Conservation (phyloP, 2,329 filamentous ascomycete species). For the Epichloe hybrida region DNA sequence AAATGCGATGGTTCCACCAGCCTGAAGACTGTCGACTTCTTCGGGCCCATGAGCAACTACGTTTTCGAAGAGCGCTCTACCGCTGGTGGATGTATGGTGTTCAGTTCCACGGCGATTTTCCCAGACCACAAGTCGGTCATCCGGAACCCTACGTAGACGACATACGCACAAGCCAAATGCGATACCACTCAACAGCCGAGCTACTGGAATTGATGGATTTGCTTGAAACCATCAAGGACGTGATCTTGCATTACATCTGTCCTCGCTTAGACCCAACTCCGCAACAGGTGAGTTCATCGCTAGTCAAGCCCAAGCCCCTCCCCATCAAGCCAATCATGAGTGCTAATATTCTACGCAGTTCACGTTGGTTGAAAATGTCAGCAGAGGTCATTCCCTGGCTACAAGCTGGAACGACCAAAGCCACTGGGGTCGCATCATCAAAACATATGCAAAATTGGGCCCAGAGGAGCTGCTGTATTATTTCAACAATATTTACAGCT, state of each 20-base stretch:
- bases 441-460: conserved; percentile 35
- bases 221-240: conserved; percentile 29
- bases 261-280: conserved; percentile 28
- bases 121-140: conserved; percentile 22
- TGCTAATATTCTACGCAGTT: conserved; percentile 7
- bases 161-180: conserved; percentile 28
- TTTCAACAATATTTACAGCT: conserved; percentile 32
- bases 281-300: conserved; percentile 17
- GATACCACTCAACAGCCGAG: conserved; percentile 29
- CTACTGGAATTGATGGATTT: conserved; percentile 32
- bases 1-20: conserved; percentile 32
- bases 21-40: conserved; percentile 32
- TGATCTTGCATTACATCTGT: conserved; percentile 32
- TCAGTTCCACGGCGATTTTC: conserved; percentile 35
- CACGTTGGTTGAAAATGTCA: conserved; percentile 12
- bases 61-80: conserved; percentile 37
- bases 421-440: conserved; percentile 25
- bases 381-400: conserved; percentile 18
- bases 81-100: conserved; percentile 41
- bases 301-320: not conserved
- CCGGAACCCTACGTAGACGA: conserved; percentile 27
- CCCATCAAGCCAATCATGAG: not conserved
- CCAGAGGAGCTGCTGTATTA: conserved; percentile 36
- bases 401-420: conserved; percentile 24
- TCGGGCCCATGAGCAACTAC: conserved; percentile 26